phyloP scores from a whole-genome alignment of 768 basidiomycete species.

The Hygrophorus pudorinus region DNA sequence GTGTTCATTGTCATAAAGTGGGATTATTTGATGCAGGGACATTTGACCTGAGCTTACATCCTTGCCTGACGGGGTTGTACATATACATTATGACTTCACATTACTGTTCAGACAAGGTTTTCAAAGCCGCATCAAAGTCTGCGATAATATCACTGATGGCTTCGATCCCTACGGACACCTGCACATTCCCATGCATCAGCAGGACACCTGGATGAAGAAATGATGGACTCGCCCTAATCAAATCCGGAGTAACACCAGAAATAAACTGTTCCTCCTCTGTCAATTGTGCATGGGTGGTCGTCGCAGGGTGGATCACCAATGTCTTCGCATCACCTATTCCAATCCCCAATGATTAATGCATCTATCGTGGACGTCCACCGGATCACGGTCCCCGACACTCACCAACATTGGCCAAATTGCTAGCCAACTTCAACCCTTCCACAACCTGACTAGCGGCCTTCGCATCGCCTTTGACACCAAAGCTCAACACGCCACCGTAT shows the following conservation, averaged over 20 bases:
- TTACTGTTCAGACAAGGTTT: background rate
- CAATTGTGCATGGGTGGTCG: slow-evolving; percentile 70
- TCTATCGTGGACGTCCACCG: background rate
- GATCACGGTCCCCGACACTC: slow-evolving; percentile 11
- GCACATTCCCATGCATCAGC: background rate
- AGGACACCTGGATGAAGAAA: too few species aligned
- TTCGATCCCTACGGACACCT: slow-evolving; percentile 30
- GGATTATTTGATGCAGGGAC: too few species aligned
- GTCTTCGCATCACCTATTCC: slow-evolving; percentile 60
- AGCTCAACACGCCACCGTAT: slow-evolving; percentile 69
- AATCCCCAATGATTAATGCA: background rate
- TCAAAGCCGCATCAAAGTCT: slow-evolving; percentile 27
- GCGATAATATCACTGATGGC: slow-evolving; percentile 30
- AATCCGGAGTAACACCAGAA: slow-evolving; percentile 66
- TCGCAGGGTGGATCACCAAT: slow-evolving; percentile 68
- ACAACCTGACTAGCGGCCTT: slow-evolving; percentile 36
- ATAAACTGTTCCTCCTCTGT: slow-evolving; percentile 46
- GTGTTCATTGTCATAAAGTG: too few species aligned
- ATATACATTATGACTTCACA: too few species aligned
- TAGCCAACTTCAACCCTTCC: slow-evolving; percentile 61
- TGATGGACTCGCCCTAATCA: slow-evolving; percentile 48
- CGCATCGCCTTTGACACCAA: slow-evolving; percentile 58
- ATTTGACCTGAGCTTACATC: too few species aligned
- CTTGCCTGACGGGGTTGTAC: too few species aligned
- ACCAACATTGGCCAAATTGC: slow-evolving; percentile 67